Base-by-base conservation (phyloP, 768 basidiomycete species). In the Phylloporus rhodoxanthus region DNA sequence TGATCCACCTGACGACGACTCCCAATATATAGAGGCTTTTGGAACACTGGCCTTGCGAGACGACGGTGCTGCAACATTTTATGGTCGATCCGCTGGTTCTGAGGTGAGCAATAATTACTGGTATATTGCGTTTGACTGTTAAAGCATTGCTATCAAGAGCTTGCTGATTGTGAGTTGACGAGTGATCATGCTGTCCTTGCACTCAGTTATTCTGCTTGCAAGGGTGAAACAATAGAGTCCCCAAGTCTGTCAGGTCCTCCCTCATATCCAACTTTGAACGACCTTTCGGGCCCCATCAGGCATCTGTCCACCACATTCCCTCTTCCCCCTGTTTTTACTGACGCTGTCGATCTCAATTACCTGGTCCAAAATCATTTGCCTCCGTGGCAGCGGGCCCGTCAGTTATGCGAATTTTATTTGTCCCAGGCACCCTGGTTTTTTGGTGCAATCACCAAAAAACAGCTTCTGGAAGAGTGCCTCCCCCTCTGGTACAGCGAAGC, bases 401-500 rank as follows among this genome's bases (percentile, higher is more conserved):
- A 78, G 28, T 72, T 89, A 29, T 76, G 75, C 56, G 75, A 80
- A n/a, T 71, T 85, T 11, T 89, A 88, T 63, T 75, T 87, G 34
- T 81, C 82, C n/a, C 81, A 85, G 58, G 84, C 85, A 3, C 82
- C 84, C 0, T 89, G 87, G 87, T 86, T 87, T 61, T 87, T 85
- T 50, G 82, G 85, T 19, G 81, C 85, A 2, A 78, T 88, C 32
- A 81, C 81, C 3, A 70, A 73, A 38, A 71, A 70, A 14, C 85
- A 89, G 53, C 65, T 85, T 8, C 64, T 78, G n/a, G 79, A 84
- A 48, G 82, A 85, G 51, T 66, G 80, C 15, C 68, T 85, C n/a
- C 84, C 84, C 14, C 56, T 78, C 37, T 85, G 81, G 80, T 86
- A 83, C 51, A 64, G 64, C n/a, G 81, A 77, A 54, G 77, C 76